These are phyloP conservation scores for Vaccinium macrocarpon DNA, from an alignment of 148 eudicot species.

Conservation along the genomic window DNA sequence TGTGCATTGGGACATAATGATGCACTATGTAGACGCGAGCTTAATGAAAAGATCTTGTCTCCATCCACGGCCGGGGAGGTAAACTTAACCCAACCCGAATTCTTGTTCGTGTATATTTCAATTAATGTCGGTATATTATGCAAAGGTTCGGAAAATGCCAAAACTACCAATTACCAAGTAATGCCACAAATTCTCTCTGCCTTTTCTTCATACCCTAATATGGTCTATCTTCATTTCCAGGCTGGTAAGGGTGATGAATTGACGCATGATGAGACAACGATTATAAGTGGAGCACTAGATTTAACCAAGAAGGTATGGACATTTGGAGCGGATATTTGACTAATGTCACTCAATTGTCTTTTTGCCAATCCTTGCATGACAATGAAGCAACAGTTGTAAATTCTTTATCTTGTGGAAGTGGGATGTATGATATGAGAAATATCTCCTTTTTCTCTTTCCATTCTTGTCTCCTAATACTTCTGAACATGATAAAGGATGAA, in stretches of 20 bases:
- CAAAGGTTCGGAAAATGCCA: neutral
- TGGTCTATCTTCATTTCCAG: constrained; percentile 29
- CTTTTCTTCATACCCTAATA: neutral
- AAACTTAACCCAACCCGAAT: neutral
- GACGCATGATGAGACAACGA: constrained; percentile 92
- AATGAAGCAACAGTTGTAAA: neutral
- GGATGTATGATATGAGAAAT: neutral
- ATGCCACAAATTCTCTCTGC: neutral
- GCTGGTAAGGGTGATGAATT: constrained; percentile 95
- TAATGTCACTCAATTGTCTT: neutral
- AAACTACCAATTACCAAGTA: neutral
- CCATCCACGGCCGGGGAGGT: constrained; percentile 90
- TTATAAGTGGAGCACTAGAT: too few relatives aligned
- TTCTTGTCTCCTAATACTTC: neutral
- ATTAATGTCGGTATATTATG: neutral
- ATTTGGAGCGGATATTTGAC: neutral
- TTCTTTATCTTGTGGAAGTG: neutral
- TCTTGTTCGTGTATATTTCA: neutral
- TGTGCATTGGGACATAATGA: constrained; percentile 77
- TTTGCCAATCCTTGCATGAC: neutral
- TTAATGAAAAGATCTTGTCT: constrained; percentile 86
- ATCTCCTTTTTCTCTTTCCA: neutral
- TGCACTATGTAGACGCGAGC: constrained; percentile 85
- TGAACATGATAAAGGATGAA: neutral
- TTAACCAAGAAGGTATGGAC: constrained; percentile 49